Evolutionary conservation across 108 stramenopile species (phyloP).

Genomic region (Cyclostephanos invisitatus): DNA sequence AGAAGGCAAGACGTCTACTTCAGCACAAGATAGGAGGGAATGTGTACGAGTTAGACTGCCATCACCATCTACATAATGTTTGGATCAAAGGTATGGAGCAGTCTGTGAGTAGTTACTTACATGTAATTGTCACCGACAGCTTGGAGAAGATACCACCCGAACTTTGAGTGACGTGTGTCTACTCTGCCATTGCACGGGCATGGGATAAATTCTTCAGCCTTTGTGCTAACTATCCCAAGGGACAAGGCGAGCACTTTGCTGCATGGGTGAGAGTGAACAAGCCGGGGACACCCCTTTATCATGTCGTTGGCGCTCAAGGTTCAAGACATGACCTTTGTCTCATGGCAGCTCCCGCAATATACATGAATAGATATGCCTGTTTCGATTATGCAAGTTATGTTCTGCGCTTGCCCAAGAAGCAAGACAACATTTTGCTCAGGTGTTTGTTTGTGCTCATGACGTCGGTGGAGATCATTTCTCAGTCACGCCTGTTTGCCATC

Average conservation of each 20-base stretch:
- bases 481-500: slow-evolving; percentile 7
- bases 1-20: slow-evolving; percentile 13
- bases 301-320: slow-evolving; percentile 10
- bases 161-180: slow-evolving; percentile 2
- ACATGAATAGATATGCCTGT: not conserved
- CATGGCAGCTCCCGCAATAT: slow-evolving; percentile 3
- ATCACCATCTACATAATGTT: slow-evolving; percentile 6
- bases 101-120: slow-evolving; percentile 4
- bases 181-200: not conserved
- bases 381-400: slow-evolving; percentile 2
- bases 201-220: slow-evolving; percentile 12
- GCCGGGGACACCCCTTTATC: not conserved
- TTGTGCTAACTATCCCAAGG: slow-evolving; percentile 16
- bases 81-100: slow-evolving; percentile 6
- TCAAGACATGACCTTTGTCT: not conserved
- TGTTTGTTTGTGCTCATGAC: slow-evolving; percentile 6
- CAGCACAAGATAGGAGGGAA: slow-evolving; percentile 1
- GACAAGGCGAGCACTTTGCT: slow-evolving; percentile 12
- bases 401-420: not conserved
- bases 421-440: slow-evolving; percentile 3
- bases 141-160: slow-evolving; percentile 1
- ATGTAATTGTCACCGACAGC: not conserved
- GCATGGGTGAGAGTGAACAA: slow-evolving; percentile 4
- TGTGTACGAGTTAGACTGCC: slow-evolving; percentile 11
- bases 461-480: slow-evolving; percentile 10